These are phyloP conservation scores for Tolypocladium pustulatum DNA, from an alignment of 2,329 filamentous ascomycete genomes.

Conservation along the genomic window DNA sequence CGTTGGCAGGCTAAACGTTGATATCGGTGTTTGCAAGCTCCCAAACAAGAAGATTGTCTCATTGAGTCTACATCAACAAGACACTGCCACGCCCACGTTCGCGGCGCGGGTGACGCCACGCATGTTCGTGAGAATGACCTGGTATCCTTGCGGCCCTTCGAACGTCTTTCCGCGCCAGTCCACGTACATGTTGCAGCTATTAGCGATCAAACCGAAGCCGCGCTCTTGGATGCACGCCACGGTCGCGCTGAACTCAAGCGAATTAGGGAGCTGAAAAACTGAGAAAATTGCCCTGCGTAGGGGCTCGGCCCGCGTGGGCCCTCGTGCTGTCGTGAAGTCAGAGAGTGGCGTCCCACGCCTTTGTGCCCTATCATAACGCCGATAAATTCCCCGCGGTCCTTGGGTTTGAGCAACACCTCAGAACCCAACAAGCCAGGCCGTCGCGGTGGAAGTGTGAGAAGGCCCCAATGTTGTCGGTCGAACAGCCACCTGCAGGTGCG, in stretches of 20 bases:
- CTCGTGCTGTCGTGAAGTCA: constrained; percentile 27
- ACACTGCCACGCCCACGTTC: too few species aligned
- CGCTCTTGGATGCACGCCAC: constrained; percentile 21
- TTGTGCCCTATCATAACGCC: constrained; percentile 30
- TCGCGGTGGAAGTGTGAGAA: constrained; percentile 30
- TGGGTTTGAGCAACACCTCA: constrained; percentile 20
- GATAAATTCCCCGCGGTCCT: constrained; percentile 26
- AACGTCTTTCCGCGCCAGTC: constrained; percentile 31
- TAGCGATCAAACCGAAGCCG: constrained; percentile 23
- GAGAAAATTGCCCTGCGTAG: constrained; percentile 31
- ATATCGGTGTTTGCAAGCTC: background rate
- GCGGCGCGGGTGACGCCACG: constrained; percentile 3
- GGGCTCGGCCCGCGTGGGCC: constrained; percentile 25
- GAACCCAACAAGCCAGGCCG: constrained; percentile 31
- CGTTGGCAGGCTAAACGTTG: background rate
- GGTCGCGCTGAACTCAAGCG: constrained; percentile 15
- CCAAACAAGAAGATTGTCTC: background rate
- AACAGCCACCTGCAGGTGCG: too few species aligned
- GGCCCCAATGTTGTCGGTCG: too few species aligned
- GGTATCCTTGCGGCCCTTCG: constrained; percentile 34
- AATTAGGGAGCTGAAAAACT: constrained; percentile 31
- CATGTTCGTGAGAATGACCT: constrained; percentile 28
- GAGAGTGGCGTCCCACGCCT: constrained; percentile 27
- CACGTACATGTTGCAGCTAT: constrained; percentile 32
- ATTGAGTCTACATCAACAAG: background rate